A percentile compares a stretch with the other conserved stretches of the same genome.
These are phyloP conservation scores for Pseudocercospora macadamiae DNA, from an alignment of 2,329 filamentous ascomycete genomes.

Conservation along the genomic window DNA sequence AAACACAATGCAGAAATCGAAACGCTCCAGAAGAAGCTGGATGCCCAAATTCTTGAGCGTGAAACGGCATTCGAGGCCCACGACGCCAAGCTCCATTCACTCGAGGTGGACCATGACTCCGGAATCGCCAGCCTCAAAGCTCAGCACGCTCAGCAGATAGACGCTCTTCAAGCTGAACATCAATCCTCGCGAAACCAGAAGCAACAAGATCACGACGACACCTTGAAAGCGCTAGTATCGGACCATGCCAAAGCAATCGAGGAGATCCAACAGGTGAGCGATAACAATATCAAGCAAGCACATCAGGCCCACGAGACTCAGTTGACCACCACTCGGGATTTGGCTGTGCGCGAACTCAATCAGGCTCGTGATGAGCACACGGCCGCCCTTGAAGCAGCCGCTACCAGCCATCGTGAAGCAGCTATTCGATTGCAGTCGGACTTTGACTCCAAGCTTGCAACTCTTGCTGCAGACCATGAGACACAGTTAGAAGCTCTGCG, in stretches of 20 bases:
- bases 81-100: constrained; percentile 6
- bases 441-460: constrained; percentile 13
- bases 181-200: background rate
- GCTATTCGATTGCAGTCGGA: constrained; percentile 7
- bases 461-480: constrained; percentile 10
- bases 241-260: constrained; percentile 9
- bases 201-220: constrained; percentile 6
- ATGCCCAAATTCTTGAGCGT: constrained; percentile 13
- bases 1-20: constrained; percentile 8
- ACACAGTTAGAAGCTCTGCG: constrained; percentile 14
- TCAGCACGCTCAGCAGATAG: constrained; percentile 11
- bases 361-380: constrained; percentile 14
- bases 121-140: background rate
- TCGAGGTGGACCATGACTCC: constrained; percentile 14
- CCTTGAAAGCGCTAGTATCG: background rate
- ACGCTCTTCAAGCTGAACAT: background rate
- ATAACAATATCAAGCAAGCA: constrained; percentile 3
- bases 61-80: constrained; percentile 6
- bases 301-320: constrained; percentile 11
- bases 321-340: constrained; percentile 1
- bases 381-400: constrained; percentile 7
- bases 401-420: constrained; percentile 8
- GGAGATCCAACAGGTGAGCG: constrained; percentile 12
- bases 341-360: constrained; percentile 12
- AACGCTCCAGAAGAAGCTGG: constrained; percentile 14